Evolutionary conservation across 2,329 filamentous ascomycete species (phyloP).

Genomic region (Talaromyces pinophilus): DNA sequence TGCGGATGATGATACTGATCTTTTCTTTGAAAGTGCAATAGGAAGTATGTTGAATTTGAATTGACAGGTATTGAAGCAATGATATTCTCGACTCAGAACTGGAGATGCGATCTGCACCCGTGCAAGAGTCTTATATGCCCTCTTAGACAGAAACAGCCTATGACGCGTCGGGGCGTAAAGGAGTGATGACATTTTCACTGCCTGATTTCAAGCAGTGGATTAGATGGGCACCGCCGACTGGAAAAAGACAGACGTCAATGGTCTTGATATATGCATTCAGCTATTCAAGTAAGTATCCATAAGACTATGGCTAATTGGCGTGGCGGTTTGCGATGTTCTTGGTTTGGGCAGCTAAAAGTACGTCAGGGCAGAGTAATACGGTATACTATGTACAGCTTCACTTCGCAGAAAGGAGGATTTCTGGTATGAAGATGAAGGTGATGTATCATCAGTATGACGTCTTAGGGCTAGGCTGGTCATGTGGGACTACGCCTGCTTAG

Average conservation of each 20-base stretch:
- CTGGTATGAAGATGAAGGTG: not conserved
- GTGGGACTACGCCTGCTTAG: not conserved
- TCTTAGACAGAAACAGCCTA: not conserved
- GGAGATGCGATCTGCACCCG: not conserved
- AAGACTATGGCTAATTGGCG: not conserved
- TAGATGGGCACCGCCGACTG: not conserved
- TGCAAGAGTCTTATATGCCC: conserved; percentile 7
- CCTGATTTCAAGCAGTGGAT: not conserved
- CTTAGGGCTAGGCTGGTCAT: conserved; percentile 12
- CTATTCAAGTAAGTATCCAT: not conserved
- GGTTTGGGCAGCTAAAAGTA: not conserved
- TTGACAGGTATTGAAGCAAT: not conserved
- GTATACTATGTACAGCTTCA: not conserved
- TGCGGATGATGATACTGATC: conserved; percentile 4
- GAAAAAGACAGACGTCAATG: not conserved
- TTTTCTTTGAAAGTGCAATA: not conserved
- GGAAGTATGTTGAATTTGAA: not conserved
- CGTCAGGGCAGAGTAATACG: not conserved
- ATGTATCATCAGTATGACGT: conserved; percentile 15
- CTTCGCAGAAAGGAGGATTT: not conserved
- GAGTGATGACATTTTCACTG: not conserved
- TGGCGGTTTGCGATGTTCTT: not conserved
- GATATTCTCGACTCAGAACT: not conserved
- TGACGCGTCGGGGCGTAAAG: conserved; percentile 12
- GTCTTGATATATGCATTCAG: not conserved